Conservation (phyloP, 2,329 filamentous ascomycete genomes). For the Hymenoscyphus linearis region DNA sequence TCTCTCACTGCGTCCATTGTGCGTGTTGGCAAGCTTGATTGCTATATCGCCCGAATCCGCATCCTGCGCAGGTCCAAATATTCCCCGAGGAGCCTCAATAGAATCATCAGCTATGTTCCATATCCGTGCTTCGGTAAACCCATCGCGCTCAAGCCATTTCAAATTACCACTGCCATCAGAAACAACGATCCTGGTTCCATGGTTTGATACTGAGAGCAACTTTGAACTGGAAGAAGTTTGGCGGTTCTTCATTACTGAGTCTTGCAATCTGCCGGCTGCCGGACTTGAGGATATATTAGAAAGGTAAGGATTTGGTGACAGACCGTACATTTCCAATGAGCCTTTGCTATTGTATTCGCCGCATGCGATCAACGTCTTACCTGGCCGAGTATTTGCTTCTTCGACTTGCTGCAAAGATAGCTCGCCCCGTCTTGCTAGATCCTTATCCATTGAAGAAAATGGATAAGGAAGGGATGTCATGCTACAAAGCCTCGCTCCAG, state of each 20-base stretch:
- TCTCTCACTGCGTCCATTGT: conserved; percentile 29
- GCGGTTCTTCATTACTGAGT: conserved; percentile 65
- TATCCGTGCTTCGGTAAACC: conserved; percentile 53
- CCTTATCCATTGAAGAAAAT: conserved; percentile 57
- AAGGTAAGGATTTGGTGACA: conserved; percentile 37
- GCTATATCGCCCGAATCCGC: conserved; percentile 59
- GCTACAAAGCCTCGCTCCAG: conserved; percentile 72
- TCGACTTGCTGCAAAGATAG: conserved; percentile 50
- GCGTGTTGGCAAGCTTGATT: conserved; percentile 62
- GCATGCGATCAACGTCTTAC: conserved; percentile 70
- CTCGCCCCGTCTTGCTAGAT: conserved; percentile 49
- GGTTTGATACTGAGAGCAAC: conserved; percentile 72
- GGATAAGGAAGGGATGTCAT: conserved; percentile 65
- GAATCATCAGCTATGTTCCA: conserved; percentile 53
- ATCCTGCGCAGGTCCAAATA: conserved; percentile 46
- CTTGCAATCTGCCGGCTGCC: conserved; percentile 35
- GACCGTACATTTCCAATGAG: conserved; percentile 78
- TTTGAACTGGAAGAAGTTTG: conserved; percentile 78
- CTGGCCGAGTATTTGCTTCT: conserved; percentile 46
- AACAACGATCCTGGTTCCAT: conserved; percentile 76
- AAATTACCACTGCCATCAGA: conserved; percentile 79
- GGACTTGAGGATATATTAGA: conserved; percentile 28
- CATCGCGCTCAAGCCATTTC: conserved; percentile 89
- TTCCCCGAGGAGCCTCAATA: conserved; percentile 39
- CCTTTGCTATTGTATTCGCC: conserved; percentile 92